phyloP scores from a whole-genome alignment of 768 basidiomycete species.

The Macrolepiota albuminosa region DNA sequence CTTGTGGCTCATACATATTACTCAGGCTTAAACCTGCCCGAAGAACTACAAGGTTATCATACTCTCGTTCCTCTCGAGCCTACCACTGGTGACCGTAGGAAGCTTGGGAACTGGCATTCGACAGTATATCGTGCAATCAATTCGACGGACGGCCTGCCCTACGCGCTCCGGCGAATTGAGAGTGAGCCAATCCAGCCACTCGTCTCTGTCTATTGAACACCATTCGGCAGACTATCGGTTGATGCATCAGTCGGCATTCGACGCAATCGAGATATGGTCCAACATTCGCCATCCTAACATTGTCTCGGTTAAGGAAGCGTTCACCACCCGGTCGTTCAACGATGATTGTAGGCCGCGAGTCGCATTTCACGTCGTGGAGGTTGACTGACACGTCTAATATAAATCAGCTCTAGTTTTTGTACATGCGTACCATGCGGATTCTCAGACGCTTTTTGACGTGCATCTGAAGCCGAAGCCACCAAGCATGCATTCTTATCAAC shows the following conservation, averaged over 20 bases:
- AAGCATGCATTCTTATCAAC: conserved; percentile 15
- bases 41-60: conserved; percentile 89
- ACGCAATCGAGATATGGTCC: conserved; percentile 81
- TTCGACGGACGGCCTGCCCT: conserved; percentile 69
- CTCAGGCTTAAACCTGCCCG: conserved; percentile 60
- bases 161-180: conserved; percentile 81
- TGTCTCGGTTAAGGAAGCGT: conserved; percentile 81
- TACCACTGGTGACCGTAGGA: conserved; percentile 52
- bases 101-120: conserved; percentile 81
- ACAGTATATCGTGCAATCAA: conserved; percentile 81
- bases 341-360: conserved; percentile 70
- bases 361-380: neutral
- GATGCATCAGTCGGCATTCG: conserved; percentile 76
- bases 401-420: conserved; percentile 80
- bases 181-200: conserved; percentile 42
- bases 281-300: conserved; percentile 82
- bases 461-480: conserved; percentile 61
- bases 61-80: conserved; percentile 77
- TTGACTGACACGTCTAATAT: neutral
- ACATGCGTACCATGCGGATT: conserved; percentile 83
- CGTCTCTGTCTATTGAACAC: conserved; percentile 8
- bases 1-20: conserved; percentile 22
- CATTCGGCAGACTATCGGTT: conserved; percentile 69
- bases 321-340: conserved; percentile 89
- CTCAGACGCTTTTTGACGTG: conserved; percentile 75